Percentiles rank a stretch among this genome's conserved stretches.
These are phyloP conservation scores for Curvularia verruculosa DNA, from an alignment of 2,329 filamentous ascomycete species.

Conservation along the genomic window DNA sequence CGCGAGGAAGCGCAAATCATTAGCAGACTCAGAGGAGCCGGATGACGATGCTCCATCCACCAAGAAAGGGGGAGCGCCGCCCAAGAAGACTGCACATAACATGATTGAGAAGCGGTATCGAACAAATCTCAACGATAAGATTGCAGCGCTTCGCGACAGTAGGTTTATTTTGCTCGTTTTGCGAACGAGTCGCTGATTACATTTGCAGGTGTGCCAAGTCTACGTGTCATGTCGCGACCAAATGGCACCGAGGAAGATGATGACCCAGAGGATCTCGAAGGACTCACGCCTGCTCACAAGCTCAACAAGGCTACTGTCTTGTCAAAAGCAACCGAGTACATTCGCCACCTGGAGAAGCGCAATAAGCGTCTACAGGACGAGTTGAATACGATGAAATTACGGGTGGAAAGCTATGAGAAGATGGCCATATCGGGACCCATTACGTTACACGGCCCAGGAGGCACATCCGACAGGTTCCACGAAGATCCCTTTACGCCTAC, in stretches of 20 bases:
- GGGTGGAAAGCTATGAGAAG: slow-evolving; percentile 70
- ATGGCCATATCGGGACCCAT: slow-evolving; percentile 66
- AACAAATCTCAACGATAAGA: slow-evolving; percentile 97
- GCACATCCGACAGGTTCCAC: slow-evolving; percentile 47
- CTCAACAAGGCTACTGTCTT: slow-evolving; percentile 97
- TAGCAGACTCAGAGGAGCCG: slow-evolving; percentile 62
- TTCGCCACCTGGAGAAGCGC: slow-evolving; percentile 88
- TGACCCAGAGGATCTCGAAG: slow-evolving; percentile 76
- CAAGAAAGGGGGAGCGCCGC: slow-evolving; percentile 61
- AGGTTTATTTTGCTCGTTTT: slow-evolving; percentile 3
- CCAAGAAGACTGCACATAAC: slow-evolving; percentile 95
- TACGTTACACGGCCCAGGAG: slow-evolving; percentile 42
- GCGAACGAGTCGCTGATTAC: not conserved
- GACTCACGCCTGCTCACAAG: slow-evolving; percentile 81
- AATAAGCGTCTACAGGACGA: slow-evolving; percentile 84
- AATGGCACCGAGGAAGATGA: slow-evolving; percentile 71
- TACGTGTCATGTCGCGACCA: slow-evolving; percentile 76
- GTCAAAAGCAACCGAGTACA: slow-evolving; percentile 96
- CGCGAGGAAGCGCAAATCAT: slow-evolving; percentile 49
- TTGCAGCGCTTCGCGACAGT: slow-evolving; percentile 86
- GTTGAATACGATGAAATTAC: slow-evolving; percentile 76
- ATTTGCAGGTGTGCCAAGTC: slow-evolving; percentile 69
- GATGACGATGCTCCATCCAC: slow-evolving; percentile 60
- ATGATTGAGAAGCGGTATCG: slow-evolving; percentile 98
- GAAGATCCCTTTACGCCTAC: slow-evolving; percentile 46